phyloP scores from a whole-genome alignment of 2,329 filamentous ascomycete species.

The Teratosphaeria destructans region DNA sequence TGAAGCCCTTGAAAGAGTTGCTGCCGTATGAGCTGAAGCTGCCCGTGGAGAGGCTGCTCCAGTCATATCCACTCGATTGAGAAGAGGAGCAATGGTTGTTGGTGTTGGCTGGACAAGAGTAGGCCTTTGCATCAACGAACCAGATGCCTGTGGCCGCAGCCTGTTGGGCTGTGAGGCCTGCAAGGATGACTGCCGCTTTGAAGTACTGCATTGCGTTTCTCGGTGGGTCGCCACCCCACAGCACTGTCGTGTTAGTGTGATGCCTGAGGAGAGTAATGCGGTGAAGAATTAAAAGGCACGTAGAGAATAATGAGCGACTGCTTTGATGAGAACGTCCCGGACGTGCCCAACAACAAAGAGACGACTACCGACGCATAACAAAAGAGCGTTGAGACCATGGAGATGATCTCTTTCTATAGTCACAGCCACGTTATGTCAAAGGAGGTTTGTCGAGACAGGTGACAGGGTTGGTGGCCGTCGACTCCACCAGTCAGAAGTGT shows the following conservation, averaged over 20 bases:
- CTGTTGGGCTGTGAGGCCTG: constrained; percentile 34
- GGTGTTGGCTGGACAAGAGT: constrained; percentile 59
- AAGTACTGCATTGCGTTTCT: constrained; percentile 12
- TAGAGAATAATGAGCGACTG: constrained; percentile 38
- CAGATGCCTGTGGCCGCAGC: constrained; percentile 37
- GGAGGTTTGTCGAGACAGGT: background rate
- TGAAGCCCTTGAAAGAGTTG: constrained; percentile 65
- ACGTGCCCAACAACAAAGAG: constrained; percentile 4
- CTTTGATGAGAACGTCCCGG: constrained; percentile 21
- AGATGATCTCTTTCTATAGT: background rate
- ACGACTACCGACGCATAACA: constrained; percentile 2
- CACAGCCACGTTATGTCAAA: background rate
- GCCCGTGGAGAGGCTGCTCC: constrained; percentile 52
- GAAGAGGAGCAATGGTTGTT: constrained; percentile 66
- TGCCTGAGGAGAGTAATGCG: constrained; percentile 9
- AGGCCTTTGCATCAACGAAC: constrained; percentile 42
- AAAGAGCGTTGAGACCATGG: constrained; percentile 2
- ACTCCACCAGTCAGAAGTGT: background rate
- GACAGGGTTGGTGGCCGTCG: background rate
- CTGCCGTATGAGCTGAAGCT: constrained; percentile 56
- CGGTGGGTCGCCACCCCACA: background rate
- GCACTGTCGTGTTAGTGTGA: background rate
- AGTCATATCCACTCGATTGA: constrained; percentile 64
- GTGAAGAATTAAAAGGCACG: constrained; percentile 13
- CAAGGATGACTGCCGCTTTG: constrained; percentile 17